Evolutionary conservation across 345 rosid species (phyloP).

Genomic region (Ceriops tagal): DNA sequence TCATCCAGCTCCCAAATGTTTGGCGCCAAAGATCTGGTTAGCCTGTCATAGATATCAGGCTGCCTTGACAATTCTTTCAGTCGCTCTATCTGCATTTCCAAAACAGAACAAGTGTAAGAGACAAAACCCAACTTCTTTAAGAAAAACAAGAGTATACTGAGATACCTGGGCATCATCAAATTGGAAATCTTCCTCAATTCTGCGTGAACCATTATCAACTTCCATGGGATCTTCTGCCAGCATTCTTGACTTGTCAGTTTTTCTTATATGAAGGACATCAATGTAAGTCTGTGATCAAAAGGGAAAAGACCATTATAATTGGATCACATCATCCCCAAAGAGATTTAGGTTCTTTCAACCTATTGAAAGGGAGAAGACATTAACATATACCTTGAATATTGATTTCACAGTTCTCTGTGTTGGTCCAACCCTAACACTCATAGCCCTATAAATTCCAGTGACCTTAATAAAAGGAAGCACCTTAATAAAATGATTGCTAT

Average conservation of each 20-base stretch:
- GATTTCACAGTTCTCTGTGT: constrained; percentile 93
- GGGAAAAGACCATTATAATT: constrained; percentile 14
- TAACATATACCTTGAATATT: constrained; percentile 65
- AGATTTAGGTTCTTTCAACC: constrained; percentile 7
- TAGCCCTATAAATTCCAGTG: constrained; percentile 95
- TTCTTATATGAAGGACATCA: constrained; percentile 90
- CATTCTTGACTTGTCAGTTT: constrained; percentile 83
- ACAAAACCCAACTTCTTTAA: not conserved
- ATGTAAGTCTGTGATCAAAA: constrained; percentile 66
- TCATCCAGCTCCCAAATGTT: constrained; percentile 98
- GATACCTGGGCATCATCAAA: constrained; percentile 67
- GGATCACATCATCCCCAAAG: constrained; percentile 4
- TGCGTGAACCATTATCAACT: constrained; percentile 51
- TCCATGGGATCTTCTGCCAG: constrained; percentile 70
- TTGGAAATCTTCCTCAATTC: constrained; percentile 58
- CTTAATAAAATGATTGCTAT: constrained; percentile 2
- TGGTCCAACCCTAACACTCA: constrained; percentile 82
- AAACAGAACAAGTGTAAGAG: constrained; percentile 3
- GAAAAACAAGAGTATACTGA: not conserved
- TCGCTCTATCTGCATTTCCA: constrained; percentile 52
- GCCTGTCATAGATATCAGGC: constrained; percentile 84
- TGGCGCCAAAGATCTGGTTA: constrained; percentile 85
- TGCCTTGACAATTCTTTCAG: constrained; percentile 61
- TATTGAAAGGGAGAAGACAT: not conserved
- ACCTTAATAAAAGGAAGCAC: constrained; percentile 40